Base-by-base conservation (phyloP, 441 rosid species). In the Pelargonium cotyledonis region DNA sequence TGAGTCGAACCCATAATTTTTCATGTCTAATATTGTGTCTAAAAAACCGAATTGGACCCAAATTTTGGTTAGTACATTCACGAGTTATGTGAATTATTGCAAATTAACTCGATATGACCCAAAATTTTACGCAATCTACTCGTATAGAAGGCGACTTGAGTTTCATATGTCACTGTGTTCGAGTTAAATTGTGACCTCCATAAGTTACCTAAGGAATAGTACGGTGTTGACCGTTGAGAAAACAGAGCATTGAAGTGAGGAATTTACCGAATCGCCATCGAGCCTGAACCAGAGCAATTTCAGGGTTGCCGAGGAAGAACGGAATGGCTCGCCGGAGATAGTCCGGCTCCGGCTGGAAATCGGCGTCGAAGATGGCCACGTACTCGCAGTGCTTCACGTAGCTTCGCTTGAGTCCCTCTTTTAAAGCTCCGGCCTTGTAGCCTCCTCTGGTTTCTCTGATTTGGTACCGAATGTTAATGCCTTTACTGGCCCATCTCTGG, bases 401-500 rank as follows among this genome's bases (percentile, higher is more conserved):
- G 76, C 87, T 84, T 35, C 94, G 79, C 71, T 95, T 95, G 12
- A 95, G 79, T 0, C 99, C 99, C 85, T 91, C 97, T 67, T 83
- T 91, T 7, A 95, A 77, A 29, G 97, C 97, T 12, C 99, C 99
- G 0, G 97, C 94, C 76, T 95, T 95, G 84, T 95, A 95, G 0
- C 99, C 99, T 47, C 73, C 84, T 71, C 99, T 78, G 4, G 71
- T 86, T 38, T 92, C 96, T 79, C 99, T 83, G 26, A 95, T 95
- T 79, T 95, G 94, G 74, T 95, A 95, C 79, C 35, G 71, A 51
- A 95, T 80, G 76, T 95, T 90, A 26, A 95, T 72, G 69, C 99
- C 99, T 85, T 95, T 95, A 82, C 88, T 87, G 23, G 96, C 97
- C 99, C 99, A 91, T 73, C 97, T 83, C 80, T 84, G 94, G 72